Percentiles rank a stretch among this genome's conserved stretches.
Conservation (phyloP, 768 basidiomycete species). For the Suillus ampliporus region DNA sequence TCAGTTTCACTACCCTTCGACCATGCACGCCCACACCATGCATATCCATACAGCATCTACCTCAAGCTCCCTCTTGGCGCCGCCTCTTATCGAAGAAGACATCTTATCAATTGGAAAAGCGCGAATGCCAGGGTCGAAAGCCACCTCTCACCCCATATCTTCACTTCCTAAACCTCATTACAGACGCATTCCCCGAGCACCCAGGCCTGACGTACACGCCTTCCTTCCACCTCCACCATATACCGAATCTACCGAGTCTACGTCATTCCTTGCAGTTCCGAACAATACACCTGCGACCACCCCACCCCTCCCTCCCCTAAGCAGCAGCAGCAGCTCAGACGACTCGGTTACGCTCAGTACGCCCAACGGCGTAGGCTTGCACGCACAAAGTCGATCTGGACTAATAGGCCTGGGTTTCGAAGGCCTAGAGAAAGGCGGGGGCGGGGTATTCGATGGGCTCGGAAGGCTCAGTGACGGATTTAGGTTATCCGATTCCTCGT, state of each 20-base stretch:
- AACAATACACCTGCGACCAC: conserved; percentile 33
- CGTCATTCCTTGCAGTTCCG: conserved; percentile 25
- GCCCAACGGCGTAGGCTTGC: not conserved
- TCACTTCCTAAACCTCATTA: conserved; percentile 17
- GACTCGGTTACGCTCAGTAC: not conserved
- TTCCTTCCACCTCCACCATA: conserved; percentile 34
- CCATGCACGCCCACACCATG: conserved; percentile 13
- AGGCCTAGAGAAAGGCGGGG: conserved; percentile 31
- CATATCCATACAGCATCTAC: conserved; percentile 12
- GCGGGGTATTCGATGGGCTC: conserved; percentile 33
- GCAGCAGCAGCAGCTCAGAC: not conserved
- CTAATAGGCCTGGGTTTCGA: conserved; percentile 33
- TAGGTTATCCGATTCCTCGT: conserved; percentile 10
- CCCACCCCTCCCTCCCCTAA: not conserved
- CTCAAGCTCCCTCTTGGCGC: conserved; percentile 11
- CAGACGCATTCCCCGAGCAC: conserved; percentile 30
- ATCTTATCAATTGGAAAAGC: conserved; percentile 27
- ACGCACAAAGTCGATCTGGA: not conserved
- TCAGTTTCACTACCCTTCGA: conserved; percentile 14
- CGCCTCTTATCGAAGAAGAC: conserved; percentile 24
- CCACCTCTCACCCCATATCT: conserved; percentile 14
- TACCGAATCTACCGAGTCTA: conserved; percentile 16
- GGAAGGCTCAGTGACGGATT: conserved; percentile 36
- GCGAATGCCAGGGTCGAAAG: conserved; percentile 23
- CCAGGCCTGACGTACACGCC: conserved; percentile 30